A percentile compares a stretch with the other conserved stretches of the same genome.
These are phyloP conservation scores for Anacardium occidentale DNA, from an alignment of 345 rosid species.

Conservation along the genomic window DNA sequence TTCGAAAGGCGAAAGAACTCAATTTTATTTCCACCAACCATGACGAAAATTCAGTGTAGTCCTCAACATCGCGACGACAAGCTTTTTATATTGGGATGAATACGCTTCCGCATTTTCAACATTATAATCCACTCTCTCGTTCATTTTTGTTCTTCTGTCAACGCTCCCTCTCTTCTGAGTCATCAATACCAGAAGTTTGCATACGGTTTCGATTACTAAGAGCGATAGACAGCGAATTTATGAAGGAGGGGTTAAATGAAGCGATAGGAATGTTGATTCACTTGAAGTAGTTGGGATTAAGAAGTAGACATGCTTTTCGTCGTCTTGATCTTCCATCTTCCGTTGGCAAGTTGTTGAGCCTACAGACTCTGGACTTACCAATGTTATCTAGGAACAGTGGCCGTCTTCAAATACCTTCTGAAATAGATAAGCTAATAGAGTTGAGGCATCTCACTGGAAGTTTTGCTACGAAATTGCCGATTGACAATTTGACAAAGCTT, in stretches of 20 bases:
- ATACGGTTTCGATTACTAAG: not conserved
- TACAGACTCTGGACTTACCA: not conserved
- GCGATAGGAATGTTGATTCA: not conserved
- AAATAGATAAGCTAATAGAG: not conserved
- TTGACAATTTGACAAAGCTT: not conserved
- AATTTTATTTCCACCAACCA: slow-evolving; percentile 23
- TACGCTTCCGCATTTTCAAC: not conserved
- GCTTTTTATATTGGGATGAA: not conserved
- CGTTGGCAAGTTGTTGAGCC: not conserved
- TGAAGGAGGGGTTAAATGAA: too few relatives aligned
- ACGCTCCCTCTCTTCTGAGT: too few relatives aligned
- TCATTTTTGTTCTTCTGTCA: not conserved
- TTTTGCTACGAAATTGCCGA: not conserved
- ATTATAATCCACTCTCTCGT: not conserved
- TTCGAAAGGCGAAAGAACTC: slow-evolving; percentile 28
- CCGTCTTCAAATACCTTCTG: not conserved
- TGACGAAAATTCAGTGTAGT: not conserved
- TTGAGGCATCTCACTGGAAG: not conserved
- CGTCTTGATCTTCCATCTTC: not conserved
- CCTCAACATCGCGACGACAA: slow-evolving; percentile 2
- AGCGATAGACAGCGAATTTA: too few relatives aligned
- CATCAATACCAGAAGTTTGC: not conserved
- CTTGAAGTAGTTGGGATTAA: not conserved
- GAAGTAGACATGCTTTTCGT: too few relatives aligned
- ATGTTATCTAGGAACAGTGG: rapidly evolving